phyloP scores from a whole-genome alignment of 208 protist genomes.

The Tritrichomonas foetus region DNA sequence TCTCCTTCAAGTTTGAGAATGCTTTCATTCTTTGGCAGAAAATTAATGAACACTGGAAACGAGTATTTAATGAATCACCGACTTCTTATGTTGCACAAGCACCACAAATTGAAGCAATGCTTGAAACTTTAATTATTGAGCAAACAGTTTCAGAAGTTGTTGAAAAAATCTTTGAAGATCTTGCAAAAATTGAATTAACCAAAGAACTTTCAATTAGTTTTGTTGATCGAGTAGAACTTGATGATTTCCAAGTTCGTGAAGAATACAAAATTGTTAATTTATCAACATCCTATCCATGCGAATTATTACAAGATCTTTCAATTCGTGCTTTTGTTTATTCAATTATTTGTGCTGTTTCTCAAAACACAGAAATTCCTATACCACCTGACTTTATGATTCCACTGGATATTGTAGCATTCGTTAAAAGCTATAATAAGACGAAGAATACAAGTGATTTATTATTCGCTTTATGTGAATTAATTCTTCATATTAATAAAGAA shows the following conservation, averaged over 20 bases:
- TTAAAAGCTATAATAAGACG: background rate
- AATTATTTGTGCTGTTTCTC: background rate
- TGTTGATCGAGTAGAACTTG: background rate
- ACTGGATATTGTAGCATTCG: background rate
- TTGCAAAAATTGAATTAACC: background rate
- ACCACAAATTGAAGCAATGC: background rate
- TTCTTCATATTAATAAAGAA: background rate
- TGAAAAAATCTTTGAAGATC: background rate
- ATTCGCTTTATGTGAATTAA: background rate
- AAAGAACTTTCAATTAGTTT: background rate
- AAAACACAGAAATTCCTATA: background rate
- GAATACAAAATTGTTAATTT: background rate
- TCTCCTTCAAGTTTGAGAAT: background rate
- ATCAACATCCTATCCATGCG: background rate
- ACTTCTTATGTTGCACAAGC: background rate
- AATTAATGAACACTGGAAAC: constrained; percentile 32
- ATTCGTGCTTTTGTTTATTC: background rate
- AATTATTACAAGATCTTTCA: background rate
- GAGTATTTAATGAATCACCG: background rate
- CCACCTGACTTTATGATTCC: background rate
- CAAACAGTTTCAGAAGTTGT: background rate
- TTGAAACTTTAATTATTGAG: background rate
- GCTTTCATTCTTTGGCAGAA: background rate
- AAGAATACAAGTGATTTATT: background rate
- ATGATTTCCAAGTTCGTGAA: background rate